Evolutionary conservation across 768 basidiomycete genomes (phyloP).

Genomic region (Auricularia sp.): DNA sequence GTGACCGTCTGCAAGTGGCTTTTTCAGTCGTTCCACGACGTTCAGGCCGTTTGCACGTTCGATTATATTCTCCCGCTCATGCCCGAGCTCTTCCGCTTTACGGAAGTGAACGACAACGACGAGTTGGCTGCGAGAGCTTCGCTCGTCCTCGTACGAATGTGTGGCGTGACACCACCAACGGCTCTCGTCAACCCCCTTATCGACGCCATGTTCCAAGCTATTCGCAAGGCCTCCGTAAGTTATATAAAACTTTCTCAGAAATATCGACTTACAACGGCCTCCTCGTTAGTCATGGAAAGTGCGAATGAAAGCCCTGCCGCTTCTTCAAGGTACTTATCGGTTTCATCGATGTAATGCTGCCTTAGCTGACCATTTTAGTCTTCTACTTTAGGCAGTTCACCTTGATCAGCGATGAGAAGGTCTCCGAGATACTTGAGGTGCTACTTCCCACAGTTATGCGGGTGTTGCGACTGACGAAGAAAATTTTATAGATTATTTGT

Average conservation of each 20-base stretch:
- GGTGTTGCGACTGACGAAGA: constrained; percentile 3
- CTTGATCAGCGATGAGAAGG: constrained; percentile 64
- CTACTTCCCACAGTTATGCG: constrained; percentile 6
- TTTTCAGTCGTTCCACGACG: constrained; percentile 62
- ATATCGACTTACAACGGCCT: constrained; percentile 4
- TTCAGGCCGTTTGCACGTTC: constrained; percentile 65
- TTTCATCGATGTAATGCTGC: background rate
- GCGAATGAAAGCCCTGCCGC: constrained; percentile 73
- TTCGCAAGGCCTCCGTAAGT: constrained; percentile 64
- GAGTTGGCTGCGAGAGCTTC: constrained; percentile 58
- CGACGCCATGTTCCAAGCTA: constrained; percentile 63
- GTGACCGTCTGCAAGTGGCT: constrained; percentile 70
- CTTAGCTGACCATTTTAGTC: constrained; percentile 29
- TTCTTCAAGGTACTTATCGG: constrained; percentile 46
- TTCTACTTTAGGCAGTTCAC: constrained; percentile 85
- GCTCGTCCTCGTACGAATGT: constrained; percentile 70
- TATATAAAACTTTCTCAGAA: constrained; percentile 2
- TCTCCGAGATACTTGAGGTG: constrained; percentile 75
- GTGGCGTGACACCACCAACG: constrained; percentile 70
- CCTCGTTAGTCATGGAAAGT: constrained; percentile 70
- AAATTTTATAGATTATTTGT: constrained; percentile 49
- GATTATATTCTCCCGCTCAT: constrained; percentile 77
- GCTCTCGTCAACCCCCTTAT: constrained; percentile 60
- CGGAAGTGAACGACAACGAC: constrained; percentile 70
- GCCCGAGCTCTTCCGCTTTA: constrained; percentile 70